Evolutionary conservation across 164 flowering plant species (phyloP), one percentile per base, ranked within the genome.

Genomic region (Stephania cephalantha): DNA sequence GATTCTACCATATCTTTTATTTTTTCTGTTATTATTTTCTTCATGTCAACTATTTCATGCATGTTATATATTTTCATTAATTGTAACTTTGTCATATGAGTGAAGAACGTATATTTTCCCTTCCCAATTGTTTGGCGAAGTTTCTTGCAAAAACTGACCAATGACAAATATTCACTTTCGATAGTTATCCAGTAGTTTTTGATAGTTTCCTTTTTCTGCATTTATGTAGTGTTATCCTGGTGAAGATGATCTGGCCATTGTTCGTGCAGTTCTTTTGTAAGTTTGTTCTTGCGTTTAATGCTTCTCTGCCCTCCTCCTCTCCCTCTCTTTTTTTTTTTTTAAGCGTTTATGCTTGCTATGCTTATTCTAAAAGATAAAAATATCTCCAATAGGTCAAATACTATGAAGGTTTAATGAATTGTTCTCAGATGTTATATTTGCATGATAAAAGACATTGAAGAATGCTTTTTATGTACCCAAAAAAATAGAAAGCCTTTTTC

Each of bases 241-340:
- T 74, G 99, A 95, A 88, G 99, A 91, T 87, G 99, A 95, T 79
- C 35, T 95, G 83, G 98, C 99, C 69, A 88, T 95, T 86, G 94
- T 93, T 50, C 86, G 98, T 48, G 98, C 94, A 68, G 81, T 89
- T 79, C 84, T 95, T 74, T 85, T 89, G 99, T 95, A 82, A 91
- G 94, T 75, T 46, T 35, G 35, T 67, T 69, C 46, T 35, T 75
- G 63, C 63, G 11, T 55, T 55, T 15, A 55, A 15, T 12, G 17
- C 18, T 55, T 55, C 63, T 55, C 17, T 1, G 5, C 63, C 58
- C 13, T 15, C 63, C 13, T 55, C 13, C 13, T 55, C 18, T 9
- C 63, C 17, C 63, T 55, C 63, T 55, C 18, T 55, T 5, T 55
- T 50, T 35, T 0, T 0, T 35, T 35, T 35, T 35, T 35, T 35